Base-by-base conservation (phyloP, 192 early-diverging fungal genomes). In the Phlyctochytrium planicorne region DNA sequence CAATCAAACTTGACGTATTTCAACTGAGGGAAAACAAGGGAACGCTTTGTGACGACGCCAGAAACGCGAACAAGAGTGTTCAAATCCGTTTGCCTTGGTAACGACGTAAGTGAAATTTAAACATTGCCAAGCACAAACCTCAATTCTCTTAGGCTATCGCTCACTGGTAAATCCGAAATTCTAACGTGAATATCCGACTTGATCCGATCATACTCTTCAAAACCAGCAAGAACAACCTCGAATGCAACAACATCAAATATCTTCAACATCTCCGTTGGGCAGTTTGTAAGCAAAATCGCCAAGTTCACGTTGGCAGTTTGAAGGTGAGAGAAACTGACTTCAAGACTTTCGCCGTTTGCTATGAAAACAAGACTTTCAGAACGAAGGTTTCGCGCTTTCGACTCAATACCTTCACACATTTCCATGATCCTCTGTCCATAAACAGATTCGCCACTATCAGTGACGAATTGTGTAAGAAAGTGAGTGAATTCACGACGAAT, bases 1-100 rank as follows among this genome's bases (percentile, higher is more conserved):
- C 97, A 98, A 78, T 95, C 90, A 73, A 92, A 97, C 77, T 95
- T 96, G 40, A 97, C 92, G 71, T 92, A 94, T 77, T 95, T 97
- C 53, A 98, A 84, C 76, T 98, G 97, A 33, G 97, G 95, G 71
- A 96, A 98, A 17, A 98, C 95, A 30, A 91, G 91, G 0, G 94
- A 94, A 62, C 97, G 89, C 25, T 93, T 80, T 2, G 93, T 96
- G 6, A 98, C 94, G 0, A 97, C 93, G 65, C 97, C 97, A 32
- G 87, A 82, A 3, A 98, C 89, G 24, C 92, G 86, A 33, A 98
- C 91, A 24, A 98, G 80, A 47, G 89, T 91, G 82, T 97, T 97
- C 40, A 98, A 78, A 76, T 97, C 91, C 25, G 81, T 74, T 80
- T 97, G 94, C 64, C 96, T 76, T 70, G 1, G 32, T 3, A 47